Evolutionary conservation across 2,329 filamentous ascomycete species (phyloP), one percentile per base, ranked within the genome.

Genomic region (Dothidotthia symphoricarpi): DNA sequence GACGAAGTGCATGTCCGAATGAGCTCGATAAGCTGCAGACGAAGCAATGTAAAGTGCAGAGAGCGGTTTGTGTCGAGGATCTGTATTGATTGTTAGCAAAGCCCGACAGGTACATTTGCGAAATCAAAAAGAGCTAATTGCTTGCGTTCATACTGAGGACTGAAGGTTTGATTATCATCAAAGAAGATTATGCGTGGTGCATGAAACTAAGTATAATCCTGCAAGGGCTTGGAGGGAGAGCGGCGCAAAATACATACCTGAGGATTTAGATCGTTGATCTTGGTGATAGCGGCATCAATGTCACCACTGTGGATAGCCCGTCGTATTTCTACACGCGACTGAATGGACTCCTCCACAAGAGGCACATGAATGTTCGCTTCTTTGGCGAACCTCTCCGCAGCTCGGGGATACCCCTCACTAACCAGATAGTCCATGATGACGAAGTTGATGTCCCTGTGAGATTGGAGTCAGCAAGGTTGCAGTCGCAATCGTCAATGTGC

Each of bases 141-240:
- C 39, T 58, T 57, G 47, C 48, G 47, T 62, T 94, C 88, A 93
- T 89, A 83, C 80, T 86, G 81, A 86, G 80, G 81, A 86, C 81
- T 87, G 83, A 86, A 86, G 83, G 59, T 64, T 78, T 81, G 74
- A 75, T 83, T 82, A 78, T 97, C 91, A 94, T 94, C 93, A 93
- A 81, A 80, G 82, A 81, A 53, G 40, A 57, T 81, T 97, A 93
- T 88, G 93, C 89, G 93, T 98, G 93, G 93, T 98, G 93, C 93
- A 98, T 98, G 91, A 95, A 82, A 90, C 77, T 85, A 51, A 78
- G 76, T 87, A 76, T 95, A 95, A 98, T 98, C 93, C 93, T 90
- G 71, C 79, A 77, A 80, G 73, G 28, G 43, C 53, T 45, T 14
- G n/a, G 24, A 16, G 29, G 3, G 11, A 24, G 13, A 16, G n/a